Conservation (phyloP, 2,329 filamentous ascomycete species). For the Fusarium scirpi region DNA sequence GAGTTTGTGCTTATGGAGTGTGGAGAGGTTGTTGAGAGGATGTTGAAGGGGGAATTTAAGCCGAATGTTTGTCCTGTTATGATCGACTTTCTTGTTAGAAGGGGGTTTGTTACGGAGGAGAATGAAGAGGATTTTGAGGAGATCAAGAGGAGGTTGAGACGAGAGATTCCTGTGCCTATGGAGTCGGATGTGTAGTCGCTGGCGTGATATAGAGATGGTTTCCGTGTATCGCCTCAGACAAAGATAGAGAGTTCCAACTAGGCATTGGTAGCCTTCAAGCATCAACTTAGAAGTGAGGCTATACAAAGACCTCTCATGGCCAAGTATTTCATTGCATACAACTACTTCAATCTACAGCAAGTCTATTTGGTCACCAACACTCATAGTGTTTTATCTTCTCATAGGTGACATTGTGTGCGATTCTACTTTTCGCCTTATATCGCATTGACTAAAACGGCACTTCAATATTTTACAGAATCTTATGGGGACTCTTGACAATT, state of each 20-base stretch:
- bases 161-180: conserved; percentile 57
- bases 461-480: too few relatives aligned
- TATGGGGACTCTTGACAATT: too few relatives aligned
- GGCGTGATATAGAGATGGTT: background rate
- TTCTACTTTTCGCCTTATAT: too few relatives aligned
- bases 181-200: conserved; percentile 31
- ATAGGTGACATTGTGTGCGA: background rate
- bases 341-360: background rate
- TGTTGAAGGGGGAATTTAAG: conserved; percentile 81
- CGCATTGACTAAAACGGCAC: too few relatives aligned
- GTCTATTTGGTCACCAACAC: accelerated
- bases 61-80: conserved; percentile 83
- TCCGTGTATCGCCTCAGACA: too few relatives aligned
- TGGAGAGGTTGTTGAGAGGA: conserved; percentile 67
- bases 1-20: conserved; percentile 77
- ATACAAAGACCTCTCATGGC: background rate
- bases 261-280: too few relatives aligned
- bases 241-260: too few relatives aligned
- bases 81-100: conserved; percentile 84
- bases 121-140: conserved; percentile 79
- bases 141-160: conserved; percentile 64
- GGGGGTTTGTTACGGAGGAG: conserved; percentile 78
- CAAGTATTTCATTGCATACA: accelerated
- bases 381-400: background rate
- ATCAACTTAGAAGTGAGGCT: background rate